Conservation (phyloP, 2,329 filamentous ascomycete species). For the Paecilomyces sp. region DNA sequence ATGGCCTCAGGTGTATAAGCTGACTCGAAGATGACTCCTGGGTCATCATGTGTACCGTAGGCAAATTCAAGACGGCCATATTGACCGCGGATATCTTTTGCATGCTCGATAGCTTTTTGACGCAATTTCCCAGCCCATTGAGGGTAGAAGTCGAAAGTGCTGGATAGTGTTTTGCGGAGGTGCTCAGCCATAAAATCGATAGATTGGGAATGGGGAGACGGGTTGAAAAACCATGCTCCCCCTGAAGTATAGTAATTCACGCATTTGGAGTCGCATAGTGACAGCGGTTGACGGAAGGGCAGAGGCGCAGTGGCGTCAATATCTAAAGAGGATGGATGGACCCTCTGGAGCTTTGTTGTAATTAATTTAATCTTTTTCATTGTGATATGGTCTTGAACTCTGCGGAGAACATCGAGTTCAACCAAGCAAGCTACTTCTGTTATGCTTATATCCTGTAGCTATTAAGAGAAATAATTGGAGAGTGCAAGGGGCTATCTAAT, state of each 20-base stretch:
- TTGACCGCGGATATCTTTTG: not conserved
- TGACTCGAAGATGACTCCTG: not conserved
- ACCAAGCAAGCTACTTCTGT: not conserved
- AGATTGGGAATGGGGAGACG: not conserved
- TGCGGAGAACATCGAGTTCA: not conserved
- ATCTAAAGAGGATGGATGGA: not conserved
- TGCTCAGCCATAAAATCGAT: not conserved
- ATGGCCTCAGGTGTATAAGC: not conserved
- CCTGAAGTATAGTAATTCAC: not conserved
- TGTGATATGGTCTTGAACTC: not conserved
- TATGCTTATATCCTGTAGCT: not conserved
- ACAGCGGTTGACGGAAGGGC: not conserved
- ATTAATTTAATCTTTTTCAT: not conserved
- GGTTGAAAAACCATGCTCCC: not conserved
- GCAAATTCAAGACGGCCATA: not conserved
- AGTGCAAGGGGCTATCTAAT: too few relatives aligned
- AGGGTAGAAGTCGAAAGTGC: not conserved
- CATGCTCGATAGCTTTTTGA: not conserved
- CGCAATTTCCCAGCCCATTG: not conserved
- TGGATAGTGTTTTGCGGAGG: not conserved
- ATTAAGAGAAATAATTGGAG: too few relatives aligned
- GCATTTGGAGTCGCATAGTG: not conserved
- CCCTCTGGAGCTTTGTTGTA: not conserved
- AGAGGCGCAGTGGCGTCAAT: not conserved
- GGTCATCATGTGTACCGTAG: not conserved